Evolutionary conservation across 805 yeast species (phyloP).

Genomic region (Monosporozyma servazzii): DNA sequence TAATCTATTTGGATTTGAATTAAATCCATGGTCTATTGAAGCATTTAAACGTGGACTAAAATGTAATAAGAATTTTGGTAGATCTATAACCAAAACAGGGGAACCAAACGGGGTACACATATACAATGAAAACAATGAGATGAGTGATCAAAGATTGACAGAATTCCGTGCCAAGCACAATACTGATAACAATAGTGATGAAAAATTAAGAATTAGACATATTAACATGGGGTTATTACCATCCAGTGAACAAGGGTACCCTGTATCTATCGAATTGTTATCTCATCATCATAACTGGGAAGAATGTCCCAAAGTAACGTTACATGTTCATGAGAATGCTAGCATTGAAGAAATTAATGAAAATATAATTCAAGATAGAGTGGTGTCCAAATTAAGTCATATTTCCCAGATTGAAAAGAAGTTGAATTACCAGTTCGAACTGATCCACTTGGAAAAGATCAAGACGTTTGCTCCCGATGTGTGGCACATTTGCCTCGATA

Average conservation of each 20-base stretch:
- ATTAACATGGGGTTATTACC: slow-evolving; percentile 78
- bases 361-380: slow-evolving; percentile 7
- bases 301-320: slow-evolving; percentile 16
- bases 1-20: slow-evolving; percentile 64
- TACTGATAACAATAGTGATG: not conserved
- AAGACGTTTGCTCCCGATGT: slow-evolving; percentile 85
- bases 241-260: slow-evolving; percentile 56
- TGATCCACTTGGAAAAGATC: slow-evolving; percentile 47
- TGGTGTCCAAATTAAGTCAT: not conserved
- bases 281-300: slow-evolving; percentile 8
- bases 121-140: slow-evolving; percentile 56
- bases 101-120: slow-evolving; percentile 26
- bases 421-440: slow-evolving; percentile 2
- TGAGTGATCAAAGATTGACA: slow-evolving; percentile 36
- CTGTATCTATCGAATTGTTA: slow-evolving; percentile 28
- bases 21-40: slow-evolving; percentile 76
- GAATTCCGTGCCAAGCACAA: slow-evolving; percentile 11
- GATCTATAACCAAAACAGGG: not conserved
- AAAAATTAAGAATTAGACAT: slow-evolving; percentile 37
- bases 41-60: slow-evolving; percentile 54
- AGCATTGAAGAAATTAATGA: slow-evolving; percentile 34
- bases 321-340: slow-evolving; percentile 76
- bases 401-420: not conserved
- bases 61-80: slow-evolving; percentile 31
- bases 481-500: slow-evolving; percentile 61